A percentile compares a stretch with the other conserved stretches of the same genome.
Conservation (phyloP, 176 grass and related monocot genomes). For the Carex pumila region DNA sequence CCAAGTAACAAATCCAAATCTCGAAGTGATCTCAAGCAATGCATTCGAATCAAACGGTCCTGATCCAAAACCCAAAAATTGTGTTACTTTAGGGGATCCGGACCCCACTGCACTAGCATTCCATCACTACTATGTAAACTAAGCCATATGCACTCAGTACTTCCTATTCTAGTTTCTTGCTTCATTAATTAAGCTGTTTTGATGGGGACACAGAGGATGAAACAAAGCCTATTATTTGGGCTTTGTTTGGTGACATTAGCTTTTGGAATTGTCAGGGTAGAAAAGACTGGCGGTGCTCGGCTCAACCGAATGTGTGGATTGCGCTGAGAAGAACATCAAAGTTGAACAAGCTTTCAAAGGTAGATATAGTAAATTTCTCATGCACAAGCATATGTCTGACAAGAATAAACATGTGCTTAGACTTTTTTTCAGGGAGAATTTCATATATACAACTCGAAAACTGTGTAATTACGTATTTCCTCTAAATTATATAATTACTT, state of each 20-base stretch:
- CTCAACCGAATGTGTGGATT: conserved; percentile 13
- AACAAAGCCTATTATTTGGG: conserved; percentile 12
- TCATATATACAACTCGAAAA: no score
- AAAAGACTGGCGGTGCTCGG: conserved; percentile 3
- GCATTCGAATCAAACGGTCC: no score
- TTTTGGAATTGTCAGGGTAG: background rate
- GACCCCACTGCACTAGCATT: background rate
- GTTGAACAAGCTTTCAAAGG: conserved; percentile 14
- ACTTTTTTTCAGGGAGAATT: no score
- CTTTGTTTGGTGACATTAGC: background rate
- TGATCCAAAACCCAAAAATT: no score
- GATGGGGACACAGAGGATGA: background rate
- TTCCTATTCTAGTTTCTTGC: background rate
- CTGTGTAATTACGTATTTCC: no score
- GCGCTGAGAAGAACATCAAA: conserved; percentile 14
- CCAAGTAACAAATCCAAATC: no score
- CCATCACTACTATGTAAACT: conserved; percentile 7
- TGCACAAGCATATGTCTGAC: no score
- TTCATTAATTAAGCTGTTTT: background rate
- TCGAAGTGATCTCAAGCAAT: no score
- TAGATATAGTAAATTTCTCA: background rate
- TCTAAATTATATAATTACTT: no score
- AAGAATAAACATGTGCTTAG: background rate
- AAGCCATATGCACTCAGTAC: background rate
- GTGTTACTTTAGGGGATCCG: no score